Evolutionary conservation across 257 asterid genomes (phyloP), one percentile per base, ranked within the genome.

Genomic region (Primulina eburnea): DNA sequence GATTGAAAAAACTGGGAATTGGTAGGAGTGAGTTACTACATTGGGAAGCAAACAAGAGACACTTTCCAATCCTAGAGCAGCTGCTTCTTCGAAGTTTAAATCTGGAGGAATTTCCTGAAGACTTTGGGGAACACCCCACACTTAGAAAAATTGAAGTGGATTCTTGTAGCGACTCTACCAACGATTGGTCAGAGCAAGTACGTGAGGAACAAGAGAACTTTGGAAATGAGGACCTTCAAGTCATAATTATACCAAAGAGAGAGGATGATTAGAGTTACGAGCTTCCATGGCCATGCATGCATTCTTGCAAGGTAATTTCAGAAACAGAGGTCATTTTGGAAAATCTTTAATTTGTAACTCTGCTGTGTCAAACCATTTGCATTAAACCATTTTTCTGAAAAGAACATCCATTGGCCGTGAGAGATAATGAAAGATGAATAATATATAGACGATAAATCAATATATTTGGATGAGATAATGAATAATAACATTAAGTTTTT

Each of bases 81-180:
- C 43, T 68, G n/a, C 4, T 32, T 12, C 16, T 68, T 16, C 17
- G 53, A 6, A 67, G 59, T 7, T 67, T 68, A 62, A 28, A 67
- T 6, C 26, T 73, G 37, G 68, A 67, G 62, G 62, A 17, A 6
- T 70, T 78, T 34, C 74, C 77, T 17, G 0, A 7, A 0, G 74
- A 65, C 0, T 14, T 81, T 14, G 65, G 40, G 28, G 34, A 16
- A 4, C 64, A 72, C 0, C 69, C 32, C 16, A 14, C 52, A 6
- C 71, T 81, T 4, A 3, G 28, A 24, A 34, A 20, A 75, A 63
- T 80, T 6, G 75, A 76, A 50, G 0, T 78, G 69, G 73, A 67
- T 0, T 73, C 67, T 8, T 75, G 80, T 68, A 70, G 79, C 12
- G 79, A 76, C 6, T 1, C 20, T 1, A 68, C 73, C 9, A 69